phyloP scores from a whole-genome alignment of 139 green algal genomes.

The Raphidocelis subcapitata region DNA sequence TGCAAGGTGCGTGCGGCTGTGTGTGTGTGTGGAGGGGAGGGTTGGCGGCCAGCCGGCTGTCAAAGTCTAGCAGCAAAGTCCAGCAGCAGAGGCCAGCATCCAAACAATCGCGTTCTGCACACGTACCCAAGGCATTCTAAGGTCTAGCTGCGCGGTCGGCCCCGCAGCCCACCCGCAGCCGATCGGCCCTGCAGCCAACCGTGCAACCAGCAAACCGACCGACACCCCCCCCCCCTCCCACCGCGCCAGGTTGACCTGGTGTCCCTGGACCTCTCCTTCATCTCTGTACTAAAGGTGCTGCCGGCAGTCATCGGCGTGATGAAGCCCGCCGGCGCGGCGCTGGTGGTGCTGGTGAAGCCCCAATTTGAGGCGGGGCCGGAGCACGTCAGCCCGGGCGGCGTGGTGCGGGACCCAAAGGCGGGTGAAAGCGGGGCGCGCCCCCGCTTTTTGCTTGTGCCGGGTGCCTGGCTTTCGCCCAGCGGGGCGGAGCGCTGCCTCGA shows the following conservation, averaged over 20 bases:
- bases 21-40: too few relatives aligned
- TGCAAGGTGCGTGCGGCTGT: conserved; percentile 23
- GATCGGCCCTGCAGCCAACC: too few relatives aligned
- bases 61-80: neutral
- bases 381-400: conserved; percentile 74
- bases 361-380: conserved; percentile 93
- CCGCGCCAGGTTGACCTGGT: conserved; percentile 71
- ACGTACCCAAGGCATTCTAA: too few relatives aligned
- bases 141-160: too few relatives aligned
- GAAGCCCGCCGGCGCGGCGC: conserved; percentile 28
- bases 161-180: too few relatives aligned
- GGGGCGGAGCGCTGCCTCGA: neutral
- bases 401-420: conserved; percentile 76
- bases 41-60: neutral
- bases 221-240: too few relatives aligned
- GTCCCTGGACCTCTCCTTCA: conserved; percentile 97
- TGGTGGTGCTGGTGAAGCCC: conserved; percentile 96
- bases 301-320: conserved; percentile 25
- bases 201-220: too few relatives aligned
- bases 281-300: conserved; percentile 85
- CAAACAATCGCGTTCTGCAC: neutral
- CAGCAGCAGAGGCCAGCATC: neutral
- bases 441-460: too few relatives aligned
- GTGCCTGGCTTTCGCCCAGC: neutral
- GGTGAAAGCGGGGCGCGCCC: too few relatives aligned